phyloP scores from a whole-genome alignment of 1,139 yeast species.

The Suhomyces anneliseae region DNA sequence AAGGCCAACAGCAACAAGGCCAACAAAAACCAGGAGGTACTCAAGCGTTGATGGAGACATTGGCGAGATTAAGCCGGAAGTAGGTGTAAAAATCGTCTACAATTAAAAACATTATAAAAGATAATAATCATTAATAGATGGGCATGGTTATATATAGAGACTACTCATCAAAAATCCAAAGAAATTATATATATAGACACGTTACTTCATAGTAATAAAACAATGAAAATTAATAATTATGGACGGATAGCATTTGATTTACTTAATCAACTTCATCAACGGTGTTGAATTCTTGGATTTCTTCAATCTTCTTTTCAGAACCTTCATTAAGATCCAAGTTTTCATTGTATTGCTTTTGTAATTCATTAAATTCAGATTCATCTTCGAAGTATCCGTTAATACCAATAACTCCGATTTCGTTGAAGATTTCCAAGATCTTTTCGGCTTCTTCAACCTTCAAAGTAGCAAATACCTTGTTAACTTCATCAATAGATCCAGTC shows the following conservation, averaged over 20 bases:
- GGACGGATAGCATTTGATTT: background rate
- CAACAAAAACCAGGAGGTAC: slow-evolving; percentile 6
- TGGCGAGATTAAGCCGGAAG: slow-evolving; percentile 31
- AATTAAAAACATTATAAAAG: background rate
- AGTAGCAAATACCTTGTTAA: slow-evolving; percentile 80
- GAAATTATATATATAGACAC: no score
- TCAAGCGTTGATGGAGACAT: slow-evolving; percentile 37
- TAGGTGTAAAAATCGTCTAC: slow-evolving; percentile 2
- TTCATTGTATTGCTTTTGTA: slow-evolving; percentile 25
- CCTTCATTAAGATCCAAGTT: slow-evolving; percentile 14
- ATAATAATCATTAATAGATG: background rate
- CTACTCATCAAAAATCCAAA: no score
- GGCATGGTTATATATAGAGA: no score
- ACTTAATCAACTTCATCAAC: slow-evolving; percentile 17
- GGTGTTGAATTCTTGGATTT: slow-evolving; percentile 9
- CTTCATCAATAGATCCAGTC: slow-evolving; percentile 70
- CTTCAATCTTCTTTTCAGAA: slow-evolving; percentile 2
- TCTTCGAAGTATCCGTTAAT: slow-evolving; percentile 44
- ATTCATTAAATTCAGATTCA: slow-evolving; percentile 25
- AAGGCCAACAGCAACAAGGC: background rate
- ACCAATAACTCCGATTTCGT: slow-evolving; percentile 81
- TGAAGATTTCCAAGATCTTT: slow-evolving; percentile 65
- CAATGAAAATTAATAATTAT: background rate
- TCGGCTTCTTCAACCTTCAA: slow-evolving; percentile 83
- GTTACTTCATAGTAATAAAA: no score